phyloP scores from a whole-genome alignment of 306 rosid genomes.

The Cicer bijugum region DNA sequence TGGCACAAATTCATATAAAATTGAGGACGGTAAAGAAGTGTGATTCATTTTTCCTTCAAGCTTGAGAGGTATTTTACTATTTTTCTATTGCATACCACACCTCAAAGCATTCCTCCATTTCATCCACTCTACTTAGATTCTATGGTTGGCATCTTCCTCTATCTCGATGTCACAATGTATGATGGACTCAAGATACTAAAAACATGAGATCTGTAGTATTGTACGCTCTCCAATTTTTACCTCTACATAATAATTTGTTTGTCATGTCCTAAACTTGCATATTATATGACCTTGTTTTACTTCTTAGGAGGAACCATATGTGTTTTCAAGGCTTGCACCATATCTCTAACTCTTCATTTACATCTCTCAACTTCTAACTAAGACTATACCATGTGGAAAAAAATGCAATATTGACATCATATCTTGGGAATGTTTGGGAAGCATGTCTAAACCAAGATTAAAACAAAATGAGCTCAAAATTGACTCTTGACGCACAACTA shows the following conservation, averaged over 20 bases:
- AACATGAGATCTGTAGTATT: background rate
- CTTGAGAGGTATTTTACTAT: slow-evolving; percentile 4
- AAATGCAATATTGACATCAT: background rate
- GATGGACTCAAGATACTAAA: slow-evolving; percentile 10
- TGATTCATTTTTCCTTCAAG: background rate
- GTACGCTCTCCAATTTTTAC: background rate
- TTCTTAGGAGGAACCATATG: background rate
- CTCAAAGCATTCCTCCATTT: slow-evolving; percentile 1
- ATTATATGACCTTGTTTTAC: slow-evolving; percentile 1
- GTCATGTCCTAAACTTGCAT: background rate
- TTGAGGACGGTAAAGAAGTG: background rate
- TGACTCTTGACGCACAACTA: background rate
- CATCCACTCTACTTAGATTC: background rate
- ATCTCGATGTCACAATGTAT: background rate
- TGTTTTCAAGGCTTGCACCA: slow-evolving; percentile 2
- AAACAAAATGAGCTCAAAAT: background rate
- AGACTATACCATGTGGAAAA: background rate
- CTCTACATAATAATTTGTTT: background rate
- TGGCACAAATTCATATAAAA: slow-evolving; percentile 4
- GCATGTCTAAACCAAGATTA: background rate
- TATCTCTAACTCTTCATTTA: background rate
- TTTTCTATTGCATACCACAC: background rate
- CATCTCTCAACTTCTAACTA: background rate
- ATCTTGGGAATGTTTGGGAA: background rate
- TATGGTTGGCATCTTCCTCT: background rate